Evolutionary conservation across 768 basidiomycete species (phyloP).

Genomic region (Strobilomyces dryophilus): DNA sequence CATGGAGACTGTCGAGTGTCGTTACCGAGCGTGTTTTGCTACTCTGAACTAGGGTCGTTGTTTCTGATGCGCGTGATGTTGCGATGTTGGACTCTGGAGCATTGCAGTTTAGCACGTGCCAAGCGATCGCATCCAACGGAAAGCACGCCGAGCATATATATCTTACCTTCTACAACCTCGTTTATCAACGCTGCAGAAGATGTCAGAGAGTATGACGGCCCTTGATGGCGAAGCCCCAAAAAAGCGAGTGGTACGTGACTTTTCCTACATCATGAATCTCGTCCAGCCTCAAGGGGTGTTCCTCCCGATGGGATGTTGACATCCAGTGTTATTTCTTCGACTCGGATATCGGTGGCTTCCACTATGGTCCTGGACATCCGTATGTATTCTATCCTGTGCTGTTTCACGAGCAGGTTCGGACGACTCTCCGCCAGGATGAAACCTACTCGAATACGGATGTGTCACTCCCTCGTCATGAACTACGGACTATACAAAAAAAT

Average conservation of each 20-base stretch:
- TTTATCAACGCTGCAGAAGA: slow-evolving; percentile 11
- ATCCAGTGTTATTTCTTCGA: slow-evolving; percentile 97
- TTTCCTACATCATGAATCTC: background rate
- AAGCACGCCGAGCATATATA: background rate
- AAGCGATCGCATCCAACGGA: background rate
- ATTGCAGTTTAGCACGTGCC: slow-evolving; percentile 16
- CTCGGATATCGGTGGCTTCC: slow-evolving; percentile 98
- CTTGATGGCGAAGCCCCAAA: slow-evolving; percentile 71
- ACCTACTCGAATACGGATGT: slow-evolving; percentile 98
- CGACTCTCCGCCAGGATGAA: slow-evolving; percentile 65
- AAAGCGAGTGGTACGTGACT: slow-evolving; percentile 77
- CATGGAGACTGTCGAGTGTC: slow-evolving; percentile 2
- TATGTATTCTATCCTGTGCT: slow-evolving; percentile 34
- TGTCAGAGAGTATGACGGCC: slow-evolving; percentile 48
- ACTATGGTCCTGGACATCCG: slow-evolving; percentile 98
- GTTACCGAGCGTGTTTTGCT: slow-evolving; percentile 9
- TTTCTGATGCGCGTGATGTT: background rate
- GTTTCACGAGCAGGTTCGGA: background rate
- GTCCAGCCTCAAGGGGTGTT: slow-evolving; percentile 4
- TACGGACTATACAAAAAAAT: slow-evolving; percentile 99
- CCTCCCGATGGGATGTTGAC: slow-evolving; percentile 6
- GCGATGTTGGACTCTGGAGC: background rate
- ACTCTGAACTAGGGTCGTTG: background rate
- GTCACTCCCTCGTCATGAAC: slow-evolving; percentile 99
- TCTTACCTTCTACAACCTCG: background rate